phyloP scores from a whole-genome alignment of 352 stramenopile genomes.

The Globisporangium orthogonon region DNA sequence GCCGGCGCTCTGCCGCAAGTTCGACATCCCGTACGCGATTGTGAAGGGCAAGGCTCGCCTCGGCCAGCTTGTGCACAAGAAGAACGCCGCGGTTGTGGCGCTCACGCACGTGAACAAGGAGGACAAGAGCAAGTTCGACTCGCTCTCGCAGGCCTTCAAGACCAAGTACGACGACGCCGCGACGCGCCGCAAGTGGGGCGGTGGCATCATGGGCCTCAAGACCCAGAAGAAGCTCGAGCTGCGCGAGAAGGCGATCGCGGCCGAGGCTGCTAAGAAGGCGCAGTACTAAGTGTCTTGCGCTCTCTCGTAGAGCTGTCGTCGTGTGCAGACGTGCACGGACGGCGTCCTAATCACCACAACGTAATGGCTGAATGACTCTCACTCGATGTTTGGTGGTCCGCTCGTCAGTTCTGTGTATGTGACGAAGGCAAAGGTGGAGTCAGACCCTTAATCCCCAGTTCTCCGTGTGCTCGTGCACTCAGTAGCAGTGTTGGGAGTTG shows the following conservation, averaged over 20 bases:
- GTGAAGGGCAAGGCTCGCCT: conserved; percentile 99
- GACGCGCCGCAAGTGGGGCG: conserved; percentile 95
- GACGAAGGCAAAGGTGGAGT: too few species aligned
- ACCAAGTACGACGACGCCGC: conserved; percentile 97
- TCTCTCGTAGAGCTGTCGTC: conserved; percentile 1
- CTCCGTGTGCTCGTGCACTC: too few species aligned
- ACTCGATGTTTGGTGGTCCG: not conserved
- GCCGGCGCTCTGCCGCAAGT: conserved; percentile 97
- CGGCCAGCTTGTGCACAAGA: conserved; percentile 98
- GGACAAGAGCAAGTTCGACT: conserved; percentile 96
- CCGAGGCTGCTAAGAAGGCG: conserved; percentile 98
- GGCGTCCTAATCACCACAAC: conserved; percentile 7
- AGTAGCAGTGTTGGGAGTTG: not conserved
- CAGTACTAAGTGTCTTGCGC: conserved; percentile 79
- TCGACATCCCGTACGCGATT: conserved; percentile 99
- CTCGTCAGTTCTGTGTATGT: not conserved
- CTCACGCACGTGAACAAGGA: conserved; percentile 98
- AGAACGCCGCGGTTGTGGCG: conserved; percentile 94
- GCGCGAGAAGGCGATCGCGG: conserved; percentile 94
- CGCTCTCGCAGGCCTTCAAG: conserved; percentile 90
- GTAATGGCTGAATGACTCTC: conserved; percentile 49
- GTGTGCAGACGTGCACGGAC: not conserved
- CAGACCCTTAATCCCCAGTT: too few species aligned
- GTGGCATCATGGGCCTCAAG: conserved; percentile 99
- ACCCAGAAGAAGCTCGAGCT: conserved; percentile 99